Conservation (phyloP, 1,284 basidiomycete species). For the Rhodotorula sp. region DNA sequence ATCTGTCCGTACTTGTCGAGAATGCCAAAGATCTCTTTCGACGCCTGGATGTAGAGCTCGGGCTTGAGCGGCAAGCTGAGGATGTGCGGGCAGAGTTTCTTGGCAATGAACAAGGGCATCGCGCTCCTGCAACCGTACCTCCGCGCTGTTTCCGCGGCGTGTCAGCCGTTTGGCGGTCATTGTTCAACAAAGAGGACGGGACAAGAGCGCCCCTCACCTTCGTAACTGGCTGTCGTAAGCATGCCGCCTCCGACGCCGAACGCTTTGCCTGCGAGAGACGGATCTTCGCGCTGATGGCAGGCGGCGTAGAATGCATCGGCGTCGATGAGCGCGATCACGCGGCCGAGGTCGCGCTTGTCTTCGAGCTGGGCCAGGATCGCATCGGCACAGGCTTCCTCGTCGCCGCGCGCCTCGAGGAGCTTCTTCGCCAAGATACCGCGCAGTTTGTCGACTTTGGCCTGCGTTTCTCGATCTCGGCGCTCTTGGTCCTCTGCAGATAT, state of each 20-base stretch:
- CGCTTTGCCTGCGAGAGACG: slow-evolving; percentile 61
- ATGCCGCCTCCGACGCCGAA: slow-evolving; percentile 71
- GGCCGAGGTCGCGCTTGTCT: slow-evolving; percentile 71
- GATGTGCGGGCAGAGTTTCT: slow-evolving; percentile 89
- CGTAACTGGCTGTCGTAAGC: slow-evolving; percentile 82
- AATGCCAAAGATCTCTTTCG: slow-evolving; percentile 47
- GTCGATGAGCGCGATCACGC: slow-evolving; percentile 81
- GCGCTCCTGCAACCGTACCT: slow-evolving; percentile 61
- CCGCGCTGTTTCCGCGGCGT: slow-evolving; percentile 56
- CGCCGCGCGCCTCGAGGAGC: neutral
- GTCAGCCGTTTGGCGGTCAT: neutral
- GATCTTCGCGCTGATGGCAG: slow-evolving; percentile 61
- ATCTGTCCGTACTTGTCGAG: slow-evolving; percentile 40
- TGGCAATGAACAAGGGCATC: slow-evolving; percentile 75
- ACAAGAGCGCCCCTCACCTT: slow-evolving; percentile 46
- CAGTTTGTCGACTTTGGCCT: slow-evolving; percentile 13
- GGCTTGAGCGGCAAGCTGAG: slow-evolving; percentile 60
- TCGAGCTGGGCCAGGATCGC: slow-evolving; percentile 66
- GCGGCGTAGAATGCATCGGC: slow-evolving; percentile 71
- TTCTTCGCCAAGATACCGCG: slow-evolving; percentile 11
- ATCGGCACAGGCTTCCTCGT: slow-evolving; percentile 56
- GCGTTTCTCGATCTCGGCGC: slow-evolving; percentile 16
- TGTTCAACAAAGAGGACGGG: neutral
- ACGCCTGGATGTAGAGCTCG: slow-evolving; percentile 46
- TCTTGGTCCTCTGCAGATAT: slow-evolving; percentile 14